These are phyloP conservation scores for Penstemon barbatus DNA, from an alignment of 257 asterid genomes.

Conservation along the genomic window DNA sequence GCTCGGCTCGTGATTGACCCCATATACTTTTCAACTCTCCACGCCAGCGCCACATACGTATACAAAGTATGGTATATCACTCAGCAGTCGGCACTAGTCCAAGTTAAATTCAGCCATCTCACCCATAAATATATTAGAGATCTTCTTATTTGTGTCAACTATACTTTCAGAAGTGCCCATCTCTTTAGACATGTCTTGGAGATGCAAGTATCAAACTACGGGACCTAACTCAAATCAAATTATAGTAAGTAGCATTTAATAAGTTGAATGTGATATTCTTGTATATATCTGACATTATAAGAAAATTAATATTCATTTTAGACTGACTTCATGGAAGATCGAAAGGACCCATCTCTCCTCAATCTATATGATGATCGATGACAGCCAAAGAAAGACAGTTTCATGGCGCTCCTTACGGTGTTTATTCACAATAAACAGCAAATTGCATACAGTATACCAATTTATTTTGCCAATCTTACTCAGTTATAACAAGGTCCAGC, in stretches of 20 bases:
- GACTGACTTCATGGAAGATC: constrained; percentile 21
- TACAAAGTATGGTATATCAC: too few relatives aligned
- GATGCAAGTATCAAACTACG: constrained; percentile 22
- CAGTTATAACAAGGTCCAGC: constrained; percentile 89
- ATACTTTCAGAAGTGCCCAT: not conserved
- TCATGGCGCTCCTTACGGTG: not conserved
- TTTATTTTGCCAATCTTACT: constrained; percentile 43
- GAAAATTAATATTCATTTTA: constrained; percentile 3
- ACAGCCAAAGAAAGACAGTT: constrained; percentile 5
- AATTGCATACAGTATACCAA: not conserved
- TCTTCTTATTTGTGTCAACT: constrained; percentile 1
- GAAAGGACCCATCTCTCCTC: constrained; percentile 1
- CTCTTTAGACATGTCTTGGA: constrained; percentile 11
- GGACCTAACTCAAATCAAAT: constrained; percentile 2
- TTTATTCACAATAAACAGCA: not conserved
- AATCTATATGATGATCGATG: not conserved
- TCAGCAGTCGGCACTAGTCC: too few relatives aligned
- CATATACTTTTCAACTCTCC: too few relatives aligned
- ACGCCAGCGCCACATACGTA: too few relatives aligned
- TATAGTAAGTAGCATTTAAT: not conserved
- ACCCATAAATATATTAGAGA: constrained; percentile 14
- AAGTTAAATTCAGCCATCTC: not conserved
- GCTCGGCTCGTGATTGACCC: too few relatives aligned
- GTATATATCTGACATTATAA: not conserved
- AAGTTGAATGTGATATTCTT: not conserved